Base-by-base conservation (phyloP, 2,329 filamentous ascomycete species). In the Piedraia hortae region DNA sequence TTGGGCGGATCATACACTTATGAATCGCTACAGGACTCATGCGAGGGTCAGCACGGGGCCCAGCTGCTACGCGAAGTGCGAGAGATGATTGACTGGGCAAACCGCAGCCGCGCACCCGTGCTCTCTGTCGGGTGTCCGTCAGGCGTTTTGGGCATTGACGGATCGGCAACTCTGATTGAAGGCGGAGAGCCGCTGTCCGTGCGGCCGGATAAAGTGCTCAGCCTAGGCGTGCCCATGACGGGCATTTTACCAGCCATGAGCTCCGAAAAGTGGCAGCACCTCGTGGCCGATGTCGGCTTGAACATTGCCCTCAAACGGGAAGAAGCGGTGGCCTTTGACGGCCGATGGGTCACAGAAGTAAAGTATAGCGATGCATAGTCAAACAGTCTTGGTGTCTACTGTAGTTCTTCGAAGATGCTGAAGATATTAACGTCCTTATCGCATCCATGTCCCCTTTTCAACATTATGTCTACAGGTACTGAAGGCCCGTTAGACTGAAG, bases 71-170 rank as follows among this genome's bases (percentile, higher is more conserved):
- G 69, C 3, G 71, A 70, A 0, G 74, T 77, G 0, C 80, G 88
- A 37, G 72, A 88, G 38, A 62, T 91, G 38, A 85, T 91, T 37
- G 71, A 78, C 30, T 93, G 80, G 78, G 71, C 77, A 3, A 93
- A 91, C 40, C 69, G 78, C 31, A 74, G 69, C 39, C 73, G 78
- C 31, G 67, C 77, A 1, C 66, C 69, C 26, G 69, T 85, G 3
- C 50, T 97, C 10, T 73, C 78, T 0, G 62, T 97, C n/a, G 82
- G 90, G 40, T 64, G 88, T 4, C 85, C 85, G 1, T 82, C 74
- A 0, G 85, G 85, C 4, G 64, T 90, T 21, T 77, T 82, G 31
- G 75, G 74, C 3, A 64, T 66, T 0, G 68, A 65, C 17, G 77
- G 77, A 36, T 59, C 59, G 39, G 56, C 61, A 9, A 59, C 54